A percentile compares a stretch with the other conserved stretches of the same genome.
phyloP scores from a whole-genome alignment of 23 red algal genomes.

The Chondrus crispus region DNA sequence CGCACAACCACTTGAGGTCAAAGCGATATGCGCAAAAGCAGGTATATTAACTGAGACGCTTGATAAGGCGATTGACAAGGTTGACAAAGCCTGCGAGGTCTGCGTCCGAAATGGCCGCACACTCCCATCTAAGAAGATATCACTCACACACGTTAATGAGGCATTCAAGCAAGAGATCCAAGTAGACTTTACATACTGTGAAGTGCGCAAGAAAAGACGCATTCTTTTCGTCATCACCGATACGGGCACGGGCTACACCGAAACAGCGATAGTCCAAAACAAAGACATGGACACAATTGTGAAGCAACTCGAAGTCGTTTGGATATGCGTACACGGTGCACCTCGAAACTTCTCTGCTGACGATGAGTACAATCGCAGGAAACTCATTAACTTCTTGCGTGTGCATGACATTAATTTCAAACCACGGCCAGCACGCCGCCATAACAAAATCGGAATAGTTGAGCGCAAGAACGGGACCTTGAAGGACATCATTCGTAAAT shows the following conservation, averaged over 20 bases:
- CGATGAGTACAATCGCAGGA: not conserved
- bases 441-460: conserved; percentile 21
- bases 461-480: conserved; percentile 8
- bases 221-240: not conserved
- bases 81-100: not conserved
- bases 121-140: not conserved
- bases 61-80: conserved; percentile 2
- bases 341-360: not conserved
- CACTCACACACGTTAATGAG: not conserved
- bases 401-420: conserved; percentile 1
- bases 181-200: not conserved
- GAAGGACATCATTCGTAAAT: not conserved
- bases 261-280: not conserved
- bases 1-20: not conserved
- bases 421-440: not conserved
- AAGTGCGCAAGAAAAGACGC: not conserved
- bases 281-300: not conserved
- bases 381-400: not conserved
- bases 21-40: not conserved
- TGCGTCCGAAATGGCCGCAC: not conserved
- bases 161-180: not conserved
- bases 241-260: not conserved
- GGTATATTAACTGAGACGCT: not conserved
- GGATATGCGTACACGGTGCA: not conserved
- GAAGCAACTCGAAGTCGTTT: not conserved